Percentiles rank a stretch among this genome's conserved stretches.
Evolutionary conservation across 2,329 filamentous ascomycete species (phyloP).

Genomic region (Monilinia vaccinii-corymbosi): DNA sequence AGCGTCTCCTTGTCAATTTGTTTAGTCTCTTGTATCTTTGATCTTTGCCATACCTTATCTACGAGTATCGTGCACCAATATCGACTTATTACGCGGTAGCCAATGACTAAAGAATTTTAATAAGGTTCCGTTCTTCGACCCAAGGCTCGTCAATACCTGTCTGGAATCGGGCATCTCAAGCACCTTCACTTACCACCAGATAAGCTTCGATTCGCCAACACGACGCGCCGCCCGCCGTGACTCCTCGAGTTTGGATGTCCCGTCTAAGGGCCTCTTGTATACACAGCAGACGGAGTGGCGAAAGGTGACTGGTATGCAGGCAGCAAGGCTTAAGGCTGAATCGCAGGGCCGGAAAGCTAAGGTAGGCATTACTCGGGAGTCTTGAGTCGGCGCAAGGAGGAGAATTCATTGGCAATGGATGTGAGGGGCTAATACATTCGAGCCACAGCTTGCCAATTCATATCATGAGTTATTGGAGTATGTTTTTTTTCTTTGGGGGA

Average conservation of each 20-base stretch:
- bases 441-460: slow-evolving; percentile 82
- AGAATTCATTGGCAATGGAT: slow-evolving; percentile 20
- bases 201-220: slow-evolving; percentile 1
- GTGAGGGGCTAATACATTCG: slow-evolving; percentile 11
- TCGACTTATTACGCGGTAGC: slow-evolving; percentile 5
- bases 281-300: slow-evolving; percentile 26
- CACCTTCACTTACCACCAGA: not conserved
- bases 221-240: not conserved
- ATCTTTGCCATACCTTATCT: slow-evolving; percentile 9
- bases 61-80: slow-evolving; percentile 4
- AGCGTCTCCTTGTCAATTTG: slow-evolving; percentile 5
- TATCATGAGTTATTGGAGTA: slow-evolving; percentile 95
- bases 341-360: slow-evolving; percentile 53
- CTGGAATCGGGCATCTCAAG: not conserved
- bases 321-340: slow-evolving; percentile 48
- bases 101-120: slow-evolving; percentile 7
- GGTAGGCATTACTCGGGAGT: slow-evolving; percentile 29
- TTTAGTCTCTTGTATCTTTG: slow-evolving; percentile 2
- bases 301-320: slow-evolving; percentile 33
- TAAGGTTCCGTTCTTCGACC: not conserved
- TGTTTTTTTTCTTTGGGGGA: slow-evolving; percentile 30
- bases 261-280: slow-evolving; percentile 17
- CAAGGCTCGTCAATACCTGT: not conserved
- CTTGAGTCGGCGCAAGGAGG: slow-evolving; percentile 9
- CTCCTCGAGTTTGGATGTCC: slow-evolving; percentile 10